Conservation (phyloP, 495 filamentous ascomycete species). For the Xylaria cubensis region DNA sequence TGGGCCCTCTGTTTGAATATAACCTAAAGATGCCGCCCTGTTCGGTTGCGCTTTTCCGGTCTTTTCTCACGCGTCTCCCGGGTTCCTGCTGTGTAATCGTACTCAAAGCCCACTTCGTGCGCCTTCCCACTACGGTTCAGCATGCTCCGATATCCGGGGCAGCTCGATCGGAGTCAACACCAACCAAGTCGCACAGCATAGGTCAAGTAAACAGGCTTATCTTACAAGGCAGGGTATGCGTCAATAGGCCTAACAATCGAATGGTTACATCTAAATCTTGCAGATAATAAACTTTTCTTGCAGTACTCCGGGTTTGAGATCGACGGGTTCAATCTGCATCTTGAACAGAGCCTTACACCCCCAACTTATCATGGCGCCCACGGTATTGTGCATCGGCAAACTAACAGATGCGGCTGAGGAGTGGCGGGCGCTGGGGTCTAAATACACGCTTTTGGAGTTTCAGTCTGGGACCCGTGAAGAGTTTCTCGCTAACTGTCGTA, state of each 20-base stretch:
- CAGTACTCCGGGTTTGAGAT: background rate
- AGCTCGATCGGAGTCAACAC: slow-evolving; percentile 19
- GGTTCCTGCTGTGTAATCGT: background rate
- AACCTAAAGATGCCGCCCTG: background rate
- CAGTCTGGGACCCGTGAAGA: slow-evolving; percentile 55
- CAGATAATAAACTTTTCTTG: background rate
- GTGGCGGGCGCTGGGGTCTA: slow-evolving; percentile 57
- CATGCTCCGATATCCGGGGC: slow-evolving; percentile 21
- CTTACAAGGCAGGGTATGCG: background rate
- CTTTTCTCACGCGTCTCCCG: background rate
- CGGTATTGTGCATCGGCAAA: slow-evolving; percentile 63
- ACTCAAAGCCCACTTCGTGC: slow-evolving; percentile 17
- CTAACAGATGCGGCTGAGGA: slow-evolving; percentile 62
- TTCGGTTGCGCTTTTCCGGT: slow-evolving; percentile 4
- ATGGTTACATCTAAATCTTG: background rate
- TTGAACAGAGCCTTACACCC: background rate
- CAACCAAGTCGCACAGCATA: background rate
- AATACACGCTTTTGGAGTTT: slow-evolving; percentile 59
- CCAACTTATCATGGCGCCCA: slow-evolving; percentile 33
- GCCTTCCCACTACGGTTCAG: background rate
- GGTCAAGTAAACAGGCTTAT: background rate
- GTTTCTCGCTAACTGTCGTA: slow-evolving; percentile 76
- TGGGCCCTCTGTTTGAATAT: background rate
- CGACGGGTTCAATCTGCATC: background rate
- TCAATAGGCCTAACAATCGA: background rate